These are phyloP conservation scores for Neonectria magnoliae DNA, from an alignment of 2,329 filamentous ascomycete species.

Conservation along the genomic window DNA sequence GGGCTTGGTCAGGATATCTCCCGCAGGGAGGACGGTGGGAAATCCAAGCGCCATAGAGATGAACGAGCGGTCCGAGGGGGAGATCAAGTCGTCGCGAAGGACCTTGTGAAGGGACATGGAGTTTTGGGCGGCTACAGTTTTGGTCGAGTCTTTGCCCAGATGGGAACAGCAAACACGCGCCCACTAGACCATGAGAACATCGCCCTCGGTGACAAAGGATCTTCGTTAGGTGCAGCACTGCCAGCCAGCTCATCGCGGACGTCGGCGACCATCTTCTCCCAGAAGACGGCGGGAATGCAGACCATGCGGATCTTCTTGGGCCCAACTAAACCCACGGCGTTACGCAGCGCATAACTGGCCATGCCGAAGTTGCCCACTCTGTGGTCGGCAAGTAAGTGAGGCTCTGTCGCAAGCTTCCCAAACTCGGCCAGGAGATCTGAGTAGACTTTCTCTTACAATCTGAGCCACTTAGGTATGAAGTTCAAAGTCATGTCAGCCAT, in stretches of 20 bases:
- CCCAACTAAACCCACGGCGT: neutral
- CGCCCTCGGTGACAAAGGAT: slow-evolving; percentile 7
- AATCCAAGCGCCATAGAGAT: slow-evolving; percentile 14
- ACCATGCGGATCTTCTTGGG: slow-evolving; percentile 20
- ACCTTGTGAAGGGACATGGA: neutral
- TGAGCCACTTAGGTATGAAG: too few species aligned
- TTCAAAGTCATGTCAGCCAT: too few species aligned
- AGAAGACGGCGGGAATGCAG: slow-evolving; percentile 15
- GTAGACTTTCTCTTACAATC: too few species aligned
- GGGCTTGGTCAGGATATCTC: neutral
- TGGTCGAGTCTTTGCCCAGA: neutral
- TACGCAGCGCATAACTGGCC: too few species aligned
- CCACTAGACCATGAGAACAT: slow-evolving; percentile 3
- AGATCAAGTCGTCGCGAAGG: neutral
- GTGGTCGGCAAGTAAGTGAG: neutral
- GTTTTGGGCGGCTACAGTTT: neutral
- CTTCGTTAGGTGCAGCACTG: neutral
- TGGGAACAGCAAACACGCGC: neutral
- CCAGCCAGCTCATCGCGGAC: neutral
- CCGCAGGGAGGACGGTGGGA: slow-evolving; percentile 1
- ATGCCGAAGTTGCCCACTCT: neutral
- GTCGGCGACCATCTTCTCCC: neutral
- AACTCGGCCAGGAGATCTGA: slow-evolving; percentile 9
- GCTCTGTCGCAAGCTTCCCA: slow-evolving; percentile 14
- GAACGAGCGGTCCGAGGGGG: neutral